Evolutionary conservation across 2,329 filamentous ascomycete species (phyloP).

Genomic region (Paecilomyces sp.): DNA sequence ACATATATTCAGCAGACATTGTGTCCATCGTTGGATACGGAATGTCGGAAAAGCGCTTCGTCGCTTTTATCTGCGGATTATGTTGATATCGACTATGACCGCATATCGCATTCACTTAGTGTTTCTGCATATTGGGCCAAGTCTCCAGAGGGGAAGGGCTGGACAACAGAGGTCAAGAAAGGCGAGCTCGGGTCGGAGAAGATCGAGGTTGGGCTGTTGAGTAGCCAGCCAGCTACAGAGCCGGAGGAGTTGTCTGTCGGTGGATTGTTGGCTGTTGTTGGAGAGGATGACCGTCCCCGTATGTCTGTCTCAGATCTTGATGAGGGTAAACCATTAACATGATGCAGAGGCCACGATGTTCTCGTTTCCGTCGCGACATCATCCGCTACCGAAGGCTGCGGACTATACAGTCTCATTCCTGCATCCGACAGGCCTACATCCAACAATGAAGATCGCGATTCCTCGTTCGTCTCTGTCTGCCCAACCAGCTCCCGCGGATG

Average conservation of each 20-base stretch:
- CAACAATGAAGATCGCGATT: constrained; percentile 64
- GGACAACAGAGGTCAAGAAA: constrained; percentile 40
- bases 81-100: constrained; percentile 72
- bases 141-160: constrained; percentile 27
- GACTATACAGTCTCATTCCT: constrained; percentile 59
- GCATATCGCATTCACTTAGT: constrained; percentile 57
- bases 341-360: constrained; percentile 66
- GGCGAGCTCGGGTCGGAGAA: constrained; percentile 37
- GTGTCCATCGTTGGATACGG: constrained; percentile 41
- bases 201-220: constrained; percentile 75
- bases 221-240: constrained; percentile 51
- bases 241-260: constrained; percentile 69
- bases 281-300: constrained; percentile 63
- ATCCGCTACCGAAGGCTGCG: constrained; percentile 42
- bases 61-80: constrained; percentile 50
- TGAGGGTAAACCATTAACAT: constrained; percentile 6
- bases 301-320: constrained; percentile 15
- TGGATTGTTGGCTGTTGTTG: constrained; percentile 71
- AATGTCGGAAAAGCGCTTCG: constrained; percentile 46
- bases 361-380: constrained; percentile 74
- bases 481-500: constrained; percentile 37
- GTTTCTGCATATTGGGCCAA: constrained; percentile 57
- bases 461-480: constrained; percentile 44
- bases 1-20: constrained; percentile 46
- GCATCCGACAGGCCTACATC: constrained; percentile 74